These are phyloP conservation scores for Parietaria judaica DNA, from an alignment of 306 rosid species.

Conservation along the genomic window DNA sequence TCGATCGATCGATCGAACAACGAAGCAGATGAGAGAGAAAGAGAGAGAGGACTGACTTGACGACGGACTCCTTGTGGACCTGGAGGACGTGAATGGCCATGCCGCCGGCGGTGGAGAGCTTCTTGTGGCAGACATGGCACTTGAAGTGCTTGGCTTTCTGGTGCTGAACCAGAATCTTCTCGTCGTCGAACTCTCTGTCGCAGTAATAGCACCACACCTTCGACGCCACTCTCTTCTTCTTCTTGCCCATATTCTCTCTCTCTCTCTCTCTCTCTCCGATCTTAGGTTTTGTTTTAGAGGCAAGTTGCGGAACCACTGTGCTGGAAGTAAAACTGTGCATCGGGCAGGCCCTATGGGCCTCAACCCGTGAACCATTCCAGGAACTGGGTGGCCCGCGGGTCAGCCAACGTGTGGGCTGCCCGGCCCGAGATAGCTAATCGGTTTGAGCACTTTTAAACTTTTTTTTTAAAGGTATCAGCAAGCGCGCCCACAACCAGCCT, in stretches of 20 bases:
- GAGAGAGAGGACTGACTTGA: slow-evolving; percentile 43
- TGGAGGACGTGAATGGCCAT: slow-evolving; percentile 98
- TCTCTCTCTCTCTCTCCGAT: neutral
- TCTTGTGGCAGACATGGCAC: slow-evolving; percentile 97
- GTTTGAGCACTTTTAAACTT: too few species aligned
- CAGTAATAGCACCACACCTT: slow-evolving; percentile 99
- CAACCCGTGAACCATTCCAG: too few species aligned
- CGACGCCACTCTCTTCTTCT: slow-evolving; percentile 92
- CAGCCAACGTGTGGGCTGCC: too few species aligned
- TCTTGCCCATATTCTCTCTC: slow-evolving; percentile 59
- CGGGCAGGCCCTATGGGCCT: too few species aligned
- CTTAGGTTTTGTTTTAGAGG: neutral
- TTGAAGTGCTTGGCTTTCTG: slow-evolving; percentile 99
- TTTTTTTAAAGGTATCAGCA: too few species aligned
- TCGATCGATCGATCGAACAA: neutral
- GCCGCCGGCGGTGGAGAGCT: slow-evolving; percentile 97
- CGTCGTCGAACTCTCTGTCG: slow-evolving; percentile 96
- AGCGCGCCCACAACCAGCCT: too few species aligned
- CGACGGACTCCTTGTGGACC: slow-evolving; percentile 95
- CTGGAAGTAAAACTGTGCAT: too few species aligned
- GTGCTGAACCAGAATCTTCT: slow-evolving; percentile 95
- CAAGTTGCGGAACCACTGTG: too few species aligned
- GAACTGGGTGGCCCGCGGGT: too few species aligned
- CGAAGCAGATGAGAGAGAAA: neutral
- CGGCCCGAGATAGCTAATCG: too few species aligned